Evolutionary conservation across 495 filamentous ascomycete genomes (phyloP), one percentile per base, ranked within the genome.

Genomic region (Annulohypoxylon nitens): DNA sequence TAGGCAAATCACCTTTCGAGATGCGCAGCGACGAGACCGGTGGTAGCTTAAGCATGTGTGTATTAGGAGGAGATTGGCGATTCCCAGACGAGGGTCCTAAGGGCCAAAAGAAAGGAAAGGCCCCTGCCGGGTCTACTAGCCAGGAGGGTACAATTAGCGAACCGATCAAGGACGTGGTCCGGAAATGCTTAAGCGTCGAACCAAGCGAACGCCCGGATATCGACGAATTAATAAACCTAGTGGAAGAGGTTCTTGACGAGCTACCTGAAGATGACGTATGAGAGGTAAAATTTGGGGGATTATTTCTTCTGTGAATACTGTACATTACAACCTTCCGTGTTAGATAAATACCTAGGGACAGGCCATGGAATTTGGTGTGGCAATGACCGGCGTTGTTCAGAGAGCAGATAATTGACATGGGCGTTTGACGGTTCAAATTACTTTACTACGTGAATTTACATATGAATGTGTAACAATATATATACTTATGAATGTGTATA

Each of bases 1-100:
- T 97, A 60, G 96, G 96, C 26, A 97, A 98, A 79, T 96, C 93
- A 48, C 96, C 96, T 10, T 99, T 99, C 76, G 96, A 99, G 84
- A 92, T 94, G 71, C 91, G 95, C 47, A 93, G 89, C 67, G 96
- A 99, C 78, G 97, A 99, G 84, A 98, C 95, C 1, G 96, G 96
- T 64, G 96, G 96, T 18, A 95, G 91, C 75, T 82, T 99, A 67
- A 95, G 92, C 77, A 92, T 97, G 75, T 97, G 94, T 78, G 93
- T 97, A 10, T 83, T 97, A 1, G 92, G 93, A 66, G 94, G 94
- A 3, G 94, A 97, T 80, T 97, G 94, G 94, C 84, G 94, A 62
- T 97, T 97, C 82, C 94, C 94, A 0, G 94, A 97, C 69, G 94
- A 97, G 76, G 87, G 86, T 0, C 81, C 86, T 2, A 82, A 80